These are phyloP conservation scores for Rhododendron vialii DNA, from an alignment of 148 eudicot genomes.

Conservation along the genomic window DNA sequence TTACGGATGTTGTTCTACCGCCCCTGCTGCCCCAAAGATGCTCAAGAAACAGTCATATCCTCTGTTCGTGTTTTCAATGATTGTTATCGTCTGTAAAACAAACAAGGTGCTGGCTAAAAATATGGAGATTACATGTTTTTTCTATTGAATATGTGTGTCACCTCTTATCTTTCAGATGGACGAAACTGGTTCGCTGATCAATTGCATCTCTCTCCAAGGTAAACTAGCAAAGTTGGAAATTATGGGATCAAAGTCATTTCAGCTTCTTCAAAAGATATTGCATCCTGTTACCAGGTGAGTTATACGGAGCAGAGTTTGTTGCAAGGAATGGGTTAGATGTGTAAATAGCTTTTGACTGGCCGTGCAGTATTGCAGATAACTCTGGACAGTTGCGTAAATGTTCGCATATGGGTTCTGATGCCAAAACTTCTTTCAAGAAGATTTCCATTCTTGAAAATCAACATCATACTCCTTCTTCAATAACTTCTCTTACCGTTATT, in stretches of 20 bases:
- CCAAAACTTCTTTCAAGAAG: slow-evolving; percentile 21
- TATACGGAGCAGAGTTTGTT: neutral
- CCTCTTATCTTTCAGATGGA: slow-evolving; percentile 31
- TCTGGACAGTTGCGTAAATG: slow-evolving; percentile 20
- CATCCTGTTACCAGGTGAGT: slow-evolving; percentile 56
- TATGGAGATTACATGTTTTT: neutral
- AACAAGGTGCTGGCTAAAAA: neutral
- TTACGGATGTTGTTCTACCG: neutral
- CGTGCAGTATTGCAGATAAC: slow-evolving; percentile 36
- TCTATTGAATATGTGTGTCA: too few species aligned
- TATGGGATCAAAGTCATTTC: slow-evolving; percentile 60
- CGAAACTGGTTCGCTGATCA: slow-evolving; percentile 36
- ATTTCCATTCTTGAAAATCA: slow-evolving; percentile 34
- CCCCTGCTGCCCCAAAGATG: neutral
- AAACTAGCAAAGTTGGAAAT: slow-evolving; percentile 77
- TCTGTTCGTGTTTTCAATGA: neutral
- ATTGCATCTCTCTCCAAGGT: slow-evolving; percentile 64
- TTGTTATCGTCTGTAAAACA: neutral
- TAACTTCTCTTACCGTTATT: slow-evolving; percentile 42
- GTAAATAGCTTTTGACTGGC: slow-evolving; percentile 9
- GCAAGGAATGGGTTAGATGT: neutral
- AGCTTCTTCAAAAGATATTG: slow-evolving; percentile 61
- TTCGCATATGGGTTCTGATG: slow-evolving; percentile 26
- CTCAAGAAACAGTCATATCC: neutral
- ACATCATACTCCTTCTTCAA: slow-evolving; percentile 34